phyloP scores from a whole-genome alignment of 495 filamentous ascomycete genomes.

The Podospora pseudopauciseta region DNA sequence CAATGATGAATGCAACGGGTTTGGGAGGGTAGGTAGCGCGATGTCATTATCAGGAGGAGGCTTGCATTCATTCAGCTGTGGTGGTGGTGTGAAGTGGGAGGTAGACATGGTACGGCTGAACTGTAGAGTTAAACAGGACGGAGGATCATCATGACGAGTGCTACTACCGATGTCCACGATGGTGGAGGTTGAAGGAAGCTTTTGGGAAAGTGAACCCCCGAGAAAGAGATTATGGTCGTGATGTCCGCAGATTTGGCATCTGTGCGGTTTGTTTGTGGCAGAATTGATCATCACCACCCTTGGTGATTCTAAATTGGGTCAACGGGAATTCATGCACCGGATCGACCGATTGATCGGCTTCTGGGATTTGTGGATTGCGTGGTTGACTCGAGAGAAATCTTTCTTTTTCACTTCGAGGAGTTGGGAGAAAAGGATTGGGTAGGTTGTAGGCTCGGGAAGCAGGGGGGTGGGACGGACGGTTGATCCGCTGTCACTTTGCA shows the following conservation, averaged over 20 bases:
- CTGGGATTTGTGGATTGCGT: background rate
- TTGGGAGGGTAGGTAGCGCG: background rate
- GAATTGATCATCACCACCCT: background rate
- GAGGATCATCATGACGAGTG: no score
- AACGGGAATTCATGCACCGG: background rate
- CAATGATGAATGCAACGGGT: background rate
- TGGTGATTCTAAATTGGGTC: background rate
- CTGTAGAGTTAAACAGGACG: no score
- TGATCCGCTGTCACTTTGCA: background rate
- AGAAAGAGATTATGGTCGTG: background rate
- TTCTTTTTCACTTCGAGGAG: no score
- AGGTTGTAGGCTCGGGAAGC: background rate
- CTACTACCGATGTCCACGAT: background rate
- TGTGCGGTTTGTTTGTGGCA: background rate
- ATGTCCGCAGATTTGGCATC: no score
- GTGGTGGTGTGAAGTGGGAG: background rate
- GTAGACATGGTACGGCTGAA: background rate
- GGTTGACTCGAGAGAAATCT: no score
- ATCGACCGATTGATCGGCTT: slow-evolving; percentile 13
- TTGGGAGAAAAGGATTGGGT: background rate
- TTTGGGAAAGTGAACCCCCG: background rate
- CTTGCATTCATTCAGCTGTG: background rate
- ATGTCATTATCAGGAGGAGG: background rate
- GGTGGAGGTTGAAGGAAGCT: background rate
- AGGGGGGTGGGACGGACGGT: background rate